Evolutionary conservation across 2,329 filamentous ascomycete genomes (phyloP), one percentile per base, ranked within the genome.

Genomic region (Stenocarpella maydis): DNA sequence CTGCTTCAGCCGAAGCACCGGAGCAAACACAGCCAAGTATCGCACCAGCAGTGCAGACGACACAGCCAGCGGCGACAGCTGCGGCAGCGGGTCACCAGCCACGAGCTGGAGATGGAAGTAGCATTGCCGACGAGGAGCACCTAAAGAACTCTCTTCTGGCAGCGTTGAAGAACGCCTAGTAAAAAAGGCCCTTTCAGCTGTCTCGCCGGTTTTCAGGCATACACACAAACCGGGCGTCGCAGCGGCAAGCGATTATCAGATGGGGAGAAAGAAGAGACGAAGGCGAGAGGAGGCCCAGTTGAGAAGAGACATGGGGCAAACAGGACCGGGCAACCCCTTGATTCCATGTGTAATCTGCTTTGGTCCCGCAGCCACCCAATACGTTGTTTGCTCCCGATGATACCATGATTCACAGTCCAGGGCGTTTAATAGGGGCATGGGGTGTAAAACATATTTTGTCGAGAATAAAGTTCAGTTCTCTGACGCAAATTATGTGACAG

Each of bases 1-100:
- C 72, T 47, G 50, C 68, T 66, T 24, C 72, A 67, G 53, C 43
- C 39, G 41, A 72, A 73, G 68, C 31, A 52, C 8, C 66, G 26
- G 60, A 50, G 43, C 55, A 61, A 21, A 15, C 72, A 68, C 28
- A 71, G 66, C 45, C 69, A 53, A 49, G 71, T 53, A 50, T 6
- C 68, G 49, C 67, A 53, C 43, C 28, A 43, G 17, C 72, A 58
- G 49, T 67, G 55, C 55, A 70, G 73, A 47, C 66, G 50, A 37
- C 53, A 71, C 19, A 52, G 31, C 39, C 54, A 53, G n/a, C 39
- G n/a, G 21, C n/a, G 3, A 19, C 54, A 60, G 24, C 53, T 24
- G 28, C n/a, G 7, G 15, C 50, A 45, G 14, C 47, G 19, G 53
- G 50, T n/a, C 21, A 31, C 5, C 66, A 34, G 37, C 37, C 52